A percentile compares a stretch with the other conserved stretches of the same genome.
phyloP scores from a whole-genome alignment of 345 rosid genomes.

The Microcos paniculata region DNA sequence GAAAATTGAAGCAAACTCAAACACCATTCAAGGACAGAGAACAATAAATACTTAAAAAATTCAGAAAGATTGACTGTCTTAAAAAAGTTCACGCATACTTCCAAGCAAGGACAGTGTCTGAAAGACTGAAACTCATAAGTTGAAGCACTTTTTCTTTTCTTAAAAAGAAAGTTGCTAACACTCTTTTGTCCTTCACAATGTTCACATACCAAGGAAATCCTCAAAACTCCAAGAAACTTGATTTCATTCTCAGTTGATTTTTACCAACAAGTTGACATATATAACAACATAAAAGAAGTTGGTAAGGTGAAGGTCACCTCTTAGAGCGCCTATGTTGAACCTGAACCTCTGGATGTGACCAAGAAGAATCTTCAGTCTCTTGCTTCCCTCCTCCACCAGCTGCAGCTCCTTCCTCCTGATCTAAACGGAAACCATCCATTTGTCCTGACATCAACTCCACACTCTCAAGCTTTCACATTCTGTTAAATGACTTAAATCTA shows the following conservation, averaged over 20 bases:
- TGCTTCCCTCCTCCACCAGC: constrained; percentile 17
- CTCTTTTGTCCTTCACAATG: background rate
- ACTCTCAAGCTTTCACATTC: constrained; percentile 28
- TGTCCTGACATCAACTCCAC: constrained; percentile 18
- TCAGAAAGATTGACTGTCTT: background rate
- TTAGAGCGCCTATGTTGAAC: constrained; percentile 73
- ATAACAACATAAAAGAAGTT: background rate
- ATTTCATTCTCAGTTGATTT: background rate
- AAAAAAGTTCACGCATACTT: background rate
- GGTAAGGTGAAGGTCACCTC: constrained; percentile 42
- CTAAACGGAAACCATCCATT: constrained; percentile 45
- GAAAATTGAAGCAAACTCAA: background rate
- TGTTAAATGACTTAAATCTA: background rate
- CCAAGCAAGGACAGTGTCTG: background rate
- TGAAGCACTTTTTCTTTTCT: no score
- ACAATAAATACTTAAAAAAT: background rate
- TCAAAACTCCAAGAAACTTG: background rate
- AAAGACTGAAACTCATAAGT: no score
- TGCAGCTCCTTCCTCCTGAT: constrained; percentile 23
- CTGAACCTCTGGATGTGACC: constrained; percentile 26
- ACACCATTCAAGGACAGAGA: background rate
- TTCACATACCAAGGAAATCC: background rate
- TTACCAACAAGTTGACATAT: background rate
- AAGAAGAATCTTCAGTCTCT: constrained; percentile 33
- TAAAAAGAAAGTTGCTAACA: background rate